phyloP scores from a whole-genome alignment of 2,329 filamentous ascomycete species.

The Dothiorella sarmentorum region DNA sequence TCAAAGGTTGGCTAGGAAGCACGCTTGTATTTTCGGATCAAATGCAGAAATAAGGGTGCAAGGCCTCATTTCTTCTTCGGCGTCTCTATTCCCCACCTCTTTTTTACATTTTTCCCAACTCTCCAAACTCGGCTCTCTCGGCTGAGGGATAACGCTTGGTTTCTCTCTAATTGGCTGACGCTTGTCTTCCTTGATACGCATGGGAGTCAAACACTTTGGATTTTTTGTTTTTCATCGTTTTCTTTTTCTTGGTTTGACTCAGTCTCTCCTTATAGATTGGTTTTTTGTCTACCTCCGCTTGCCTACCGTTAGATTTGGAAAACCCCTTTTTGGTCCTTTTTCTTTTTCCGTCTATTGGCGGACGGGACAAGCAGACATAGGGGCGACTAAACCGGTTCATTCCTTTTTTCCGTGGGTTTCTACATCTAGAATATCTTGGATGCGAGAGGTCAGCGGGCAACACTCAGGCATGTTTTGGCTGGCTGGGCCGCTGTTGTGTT shows the following conservation, averaged over 20 bases:
- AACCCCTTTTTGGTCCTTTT: background rate
- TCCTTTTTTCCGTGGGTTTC: slow-evolving; percentile 7
- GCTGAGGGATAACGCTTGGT: background rate
- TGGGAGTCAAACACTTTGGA: slow-evolving; percentile 7
- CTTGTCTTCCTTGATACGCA: slow-evolving; percentile 1
- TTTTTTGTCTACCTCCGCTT: background rate
- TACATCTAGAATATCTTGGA: slow-evolving; percentile 11
- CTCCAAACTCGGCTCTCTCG: background rate
- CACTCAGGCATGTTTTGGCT: slow-evolving; percentile 3
- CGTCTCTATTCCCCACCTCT: slow-evolving; percentile 1
- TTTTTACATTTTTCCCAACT: background rate
- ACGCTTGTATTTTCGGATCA: slow-evolving; percentile 14
- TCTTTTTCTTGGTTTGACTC: slow-evolving; percentile 7
- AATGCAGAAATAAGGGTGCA: slow-evolving; percentile 15
- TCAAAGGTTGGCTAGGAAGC: slow-evolving; percentile 14
- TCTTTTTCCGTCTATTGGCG: background rate
- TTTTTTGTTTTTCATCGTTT: background rate
- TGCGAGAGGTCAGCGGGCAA: slow-evolving; percentile 7
- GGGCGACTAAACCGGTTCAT: slow-evolving; percentile 3
- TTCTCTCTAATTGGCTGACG: slow-evolving; percentile 7
- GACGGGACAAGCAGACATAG: background rate
- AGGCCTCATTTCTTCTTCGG: slow-evolving; percentile 13
- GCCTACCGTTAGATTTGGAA: slow-evolving; percentile 8
- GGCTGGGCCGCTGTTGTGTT: slow-evolving; percentile 13
- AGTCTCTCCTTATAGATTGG: slow-evolving; percentile 5